These are phyloP conservation scores for Alternaria burnsii DNA, from an alignment of 2,329 filamentous ascomycete genomes.

Conservation along the genomic window DNA sequence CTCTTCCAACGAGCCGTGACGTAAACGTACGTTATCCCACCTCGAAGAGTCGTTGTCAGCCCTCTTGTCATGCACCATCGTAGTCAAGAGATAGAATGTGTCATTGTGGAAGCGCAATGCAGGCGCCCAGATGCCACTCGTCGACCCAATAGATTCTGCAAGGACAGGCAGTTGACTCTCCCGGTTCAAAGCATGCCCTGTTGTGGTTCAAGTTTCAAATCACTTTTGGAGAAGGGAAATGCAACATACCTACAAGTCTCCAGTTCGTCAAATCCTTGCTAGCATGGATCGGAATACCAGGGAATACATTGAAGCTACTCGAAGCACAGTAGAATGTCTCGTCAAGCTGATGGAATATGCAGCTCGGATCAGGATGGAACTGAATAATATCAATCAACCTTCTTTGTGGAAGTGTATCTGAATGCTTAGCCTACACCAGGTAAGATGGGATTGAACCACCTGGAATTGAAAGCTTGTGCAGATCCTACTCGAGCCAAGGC, in stretches of 20 bases:
- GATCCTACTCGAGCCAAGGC: background rate
- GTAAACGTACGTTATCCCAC: slow-evolving; percentile 49
- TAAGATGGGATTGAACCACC: slow-evolving; percentile 56
- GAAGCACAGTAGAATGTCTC: slow-evolving; percentile 63
- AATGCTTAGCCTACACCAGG: slow-evolving; percentile 47
- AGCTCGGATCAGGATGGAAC: slow-evolving; percentile 61
- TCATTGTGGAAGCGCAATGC: slow-evolving; percentile 53
- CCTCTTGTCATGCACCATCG: slow-evolving; percentile 42
- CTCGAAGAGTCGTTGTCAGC: slow-evolving; percentile 36
- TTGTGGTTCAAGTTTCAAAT: background rate
- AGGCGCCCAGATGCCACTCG: slow-evolving; percentile 54
- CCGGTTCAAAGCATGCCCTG: slow-evolving; percentile 48
- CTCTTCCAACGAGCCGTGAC: background rate
- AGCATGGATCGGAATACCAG: slow-evolving; percentile 62
- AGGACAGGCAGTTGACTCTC: slow-evolving; percentile 52
- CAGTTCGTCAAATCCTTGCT: slow-evolving; percentile 62
- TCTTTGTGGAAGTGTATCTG: background rate
- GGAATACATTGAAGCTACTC: slow-evolving; percentile 63
- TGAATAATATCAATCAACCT: background rate
- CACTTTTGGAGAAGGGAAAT: background rate
- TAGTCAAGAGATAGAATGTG: slow-evolving; percentile 54
- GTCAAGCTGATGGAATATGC: slow-evolving; percentile 53
- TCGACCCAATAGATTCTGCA: slow-evolving; percentile 42
- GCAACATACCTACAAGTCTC: slow-evolving; percentile 53
- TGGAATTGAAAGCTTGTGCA: slow-evolving; percentile 11